Base-by-base conservation (phyloP, 2,329 filamentous ascomycete species). In the Aspergillus pseudonomiae region DNA sequence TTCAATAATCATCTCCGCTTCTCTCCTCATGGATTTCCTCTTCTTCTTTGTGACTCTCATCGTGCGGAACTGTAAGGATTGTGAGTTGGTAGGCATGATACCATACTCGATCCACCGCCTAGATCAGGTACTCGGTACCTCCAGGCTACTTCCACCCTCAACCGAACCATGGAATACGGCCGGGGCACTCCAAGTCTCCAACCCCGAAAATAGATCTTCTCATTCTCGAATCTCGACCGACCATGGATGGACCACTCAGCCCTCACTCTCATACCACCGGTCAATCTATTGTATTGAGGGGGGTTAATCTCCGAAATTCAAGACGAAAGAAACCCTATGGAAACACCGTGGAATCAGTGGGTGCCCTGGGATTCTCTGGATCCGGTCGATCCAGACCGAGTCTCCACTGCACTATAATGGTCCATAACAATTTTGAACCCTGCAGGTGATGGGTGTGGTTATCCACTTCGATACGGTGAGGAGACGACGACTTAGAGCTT, bases 1-100 rank as follows among this genome's bases (percentile, higher is more conserved):
- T 65, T 67, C 71, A 74, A 70, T 67, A 63, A 60, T 64, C 34
- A 39, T 46, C 32, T 58, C 24, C 41, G 52, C 53, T 52, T 52
- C 26, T 10, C n/a, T 48, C 26, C 0, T 28, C 5, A 16, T 19
- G 24, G 7, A 19, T 19, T 14, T 48, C 6, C 19, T 26, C 45
- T 26, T 48, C 24, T 12, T 24, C 11, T 26, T 48, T 26, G 19
- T 48, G 12, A 16, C 11, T 14, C 6, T 48, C 45, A 28, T 28
- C 28, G 6, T 30, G n/a, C 12, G 12, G 21, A 6, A 50, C 46
- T 28, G 46, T 1, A 28, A 50, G 46, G 7, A 9, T 30, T 28
- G 26, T 28, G 5, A 48, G 45, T 48, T 41, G 21, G 24, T 34
- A 9, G 26, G 34, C 16, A 53, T 34, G 39, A 16, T 9, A n/a